phyloP scores from a whole-genome alignment of 257 asterid species.

The Agastache rugosa region DNA sequence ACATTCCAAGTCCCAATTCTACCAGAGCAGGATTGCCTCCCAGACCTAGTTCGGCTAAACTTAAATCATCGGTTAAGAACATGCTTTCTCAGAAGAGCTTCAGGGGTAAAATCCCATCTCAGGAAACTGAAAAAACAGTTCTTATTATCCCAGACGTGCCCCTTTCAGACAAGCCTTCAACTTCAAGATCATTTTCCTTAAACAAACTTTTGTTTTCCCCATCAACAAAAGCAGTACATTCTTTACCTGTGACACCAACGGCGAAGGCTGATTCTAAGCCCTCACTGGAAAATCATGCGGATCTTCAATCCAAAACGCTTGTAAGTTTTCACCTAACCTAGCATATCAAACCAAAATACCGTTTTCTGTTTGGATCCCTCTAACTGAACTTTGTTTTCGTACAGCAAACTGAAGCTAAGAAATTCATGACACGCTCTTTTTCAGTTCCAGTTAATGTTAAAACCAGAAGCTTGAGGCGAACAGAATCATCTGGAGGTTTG shows the following conservation, averaged over 20 bases:
- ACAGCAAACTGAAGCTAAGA: conserved; percentile 64
- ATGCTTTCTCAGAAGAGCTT: conserved; percentile 84
- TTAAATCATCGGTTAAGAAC: conserved; percentile 75
- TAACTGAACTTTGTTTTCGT: conserved; percentile 36
- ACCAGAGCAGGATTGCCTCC: conserved; percentile 85
- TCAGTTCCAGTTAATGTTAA: conserved; percentile 90
- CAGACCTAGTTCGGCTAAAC: conserved; percentile 78
- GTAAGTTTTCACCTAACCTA: conserved; percentile 49
- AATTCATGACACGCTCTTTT: conserved; percentile 71
- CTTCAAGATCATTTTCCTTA: conserved; percentile 93
- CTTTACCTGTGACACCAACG: conserved; percentile 81
- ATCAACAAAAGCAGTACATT: conserved; percentile 66
- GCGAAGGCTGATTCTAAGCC: conserved; percentile 51
- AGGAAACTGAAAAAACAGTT: conserved; percentile 76
- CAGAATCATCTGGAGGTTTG: conserved; percentile 76
- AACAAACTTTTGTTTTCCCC: conserved; percentile 77
- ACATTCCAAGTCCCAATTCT: conserved; percentile 74
- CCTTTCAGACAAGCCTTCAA: conserved; percentile 76
- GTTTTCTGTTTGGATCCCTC: conserved; percentile 26
- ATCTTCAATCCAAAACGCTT: conserved; percentile 45
- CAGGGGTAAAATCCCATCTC: conserved; percentile 59
- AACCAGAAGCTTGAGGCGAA: conserved; percentile 70
- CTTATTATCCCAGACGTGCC: conserved; percentile 75
- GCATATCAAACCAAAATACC: background rate
- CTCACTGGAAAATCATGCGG: conserved; percentile 49